phyloP scores from a whole-genome alignment of 495 filamentous ascomycete species.

The Paragyromitra xinjiangensis region DNA sequence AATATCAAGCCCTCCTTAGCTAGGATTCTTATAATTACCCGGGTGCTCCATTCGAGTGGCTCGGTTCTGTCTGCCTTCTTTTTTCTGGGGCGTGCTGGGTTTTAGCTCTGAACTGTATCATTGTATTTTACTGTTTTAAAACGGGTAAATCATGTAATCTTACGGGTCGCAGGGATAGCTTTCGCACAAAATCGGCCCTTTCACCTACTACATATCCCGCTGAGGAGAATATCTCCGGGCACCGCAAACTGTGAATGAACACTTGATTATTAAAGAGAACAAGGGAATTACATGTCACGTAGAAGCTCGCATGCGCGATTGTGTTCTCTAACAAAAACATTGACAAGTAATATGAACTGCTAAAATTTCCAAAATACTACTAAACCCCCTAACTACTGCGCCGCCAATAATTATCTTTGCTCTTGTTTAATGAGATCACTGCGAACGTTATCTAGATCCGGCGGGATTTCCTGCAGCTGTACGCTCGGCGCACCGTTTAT shows the following conservation, averaged over 20 bases:
- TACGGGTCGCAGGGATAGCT: no score
- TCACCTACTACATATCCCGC: no score
- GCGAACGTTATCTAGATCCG: constrained; percentile 75
- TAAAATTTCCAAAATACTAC: not conserved
- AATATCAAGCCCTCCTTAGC: no score
- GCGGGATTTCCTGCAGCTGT: constrained; percentile 80
- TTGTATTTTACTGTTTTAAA: no score
- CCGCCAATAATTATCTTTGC: constrained; percentile 24
- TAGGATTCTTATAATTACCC: no score
- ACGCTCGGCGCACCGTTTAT: constrained; percentile 85
- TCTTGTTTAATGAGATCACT: constrained; percentile 55
- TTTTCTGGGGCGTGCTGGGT: no score
- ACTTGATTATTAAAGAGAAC: not conserved
- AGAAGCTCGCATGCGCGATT: not conserved
- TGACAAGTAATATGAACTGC: not conserved
- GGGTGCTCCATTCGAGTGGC: no score
- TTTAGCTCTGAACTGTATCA: no score
- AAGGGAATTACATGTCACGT: not conserved
- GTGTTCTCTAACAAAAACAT: not conserved
- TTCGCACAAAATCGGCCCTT: no score
- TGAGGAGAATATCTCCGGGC: not conserved
- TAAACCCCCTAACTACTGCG: not conserved
- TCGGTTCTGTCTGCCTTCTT: no score
- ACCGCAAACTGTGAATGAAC: not conserved
- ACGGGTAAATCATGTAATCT: no score